Evolutionary conservation across 1,284 basidiomycete species (phyloP), one percentile per base, ranked within the genome.

Genomic region (Entoloma clypeatum): DNA sequence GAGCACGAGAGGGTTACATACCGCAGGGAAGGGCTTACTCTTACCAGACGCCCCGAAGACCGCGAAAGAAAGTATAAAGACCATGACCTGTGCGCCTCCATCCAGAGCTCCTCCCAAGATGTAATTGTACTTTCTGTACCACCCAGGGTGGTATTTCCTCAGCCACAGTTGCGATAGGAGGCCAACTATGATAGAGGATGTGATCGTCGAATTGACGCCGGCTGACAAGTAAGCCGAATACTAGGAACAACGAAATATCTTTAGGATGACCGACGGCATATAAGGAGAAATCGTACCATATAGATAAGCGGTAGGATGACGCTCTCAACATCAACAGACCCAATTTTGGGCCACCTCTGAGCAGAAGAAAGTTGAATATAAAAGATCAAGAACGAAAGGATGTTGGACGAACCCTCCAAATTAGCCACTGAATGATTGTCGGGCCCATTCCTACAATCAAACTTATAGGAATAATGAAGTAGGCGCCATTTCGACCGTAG

Each of bases 51-150:
- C 80, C 26, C 81, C 81, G 52, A 80, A 82, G 22, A 84, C 79
- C 7, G 80, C 79, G 55, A 84, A 83, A 4, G 77, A 79, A 6
- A 83, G 63, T 21, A 85, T 66, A 54, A 85, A 82, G 21, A 79
- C 71, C 70, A 83, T 79, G 33, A 79, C 67, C 53, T 84, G 79
- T 5, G 78, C 75, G 10, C 81, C 82, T 25, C 81, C 82, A 52
- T 85, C 82, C 25, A 82, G 60, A 3, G 78, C 81, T 19, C 78
- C 81, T 7, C 77, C 78, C 1, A 84, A 62, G 41, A 86, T 70
- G 53, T 81, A 85, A 60, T 83, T 85, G 62, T 82, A 82, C 56
- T 79, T 76, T 54, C 70, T 69, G 55, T 72, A 76, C 72, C 71
- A 74, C 19, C 69, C 67, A 54, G 79, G 79, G 47, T 79, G 72